phyloP scores from a whole-genome alignment of 768 basidiomycete species.

The Suillus tomentosus region DNA sequence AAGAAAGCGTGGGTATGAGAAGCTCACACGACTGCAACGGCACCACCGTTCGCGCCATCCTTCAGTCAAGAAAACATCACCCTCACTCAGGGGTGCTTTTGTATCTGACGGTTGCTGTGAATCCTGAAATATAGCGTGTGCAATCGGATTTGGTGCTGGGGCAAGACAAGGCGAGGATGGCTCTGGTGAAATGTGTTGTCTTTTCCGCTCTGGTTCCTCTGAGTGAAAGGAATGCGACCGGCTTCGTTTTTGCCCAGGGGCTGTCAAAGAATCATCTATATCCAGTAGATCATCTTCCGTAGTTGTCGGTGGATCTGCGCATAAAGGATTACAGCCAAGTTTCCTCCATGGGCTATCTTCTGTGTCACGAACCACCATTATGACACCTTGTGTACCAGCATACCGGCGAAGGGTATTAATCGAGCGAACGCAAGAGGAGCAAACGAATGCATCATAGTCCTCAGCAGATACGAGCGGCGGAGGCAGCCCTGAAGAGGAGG shows the following conservation, averaged over 20 bases:
- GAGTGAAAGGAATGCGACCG: conserved; percentile 29
- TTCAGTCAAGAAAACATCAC: conserved; percentile 75
- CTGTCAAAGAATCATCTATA: conserved; percentile 28
- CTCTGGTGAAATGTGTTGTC: conserved; percentile 43
- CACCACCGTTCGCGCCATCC: conserved; percentile 84
- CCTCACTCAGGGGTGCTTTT: conserved; percentile 46
- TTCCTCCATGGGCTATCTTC: conserved; percentile 52
- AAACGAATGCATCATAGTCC: conserved; percentile 78
- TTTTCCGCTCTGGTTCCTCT: conserved; percentile 45
- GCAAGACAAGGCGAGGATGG: conserved; percentile 50
- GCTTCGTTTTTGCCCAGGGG: conserved; percentile 48
- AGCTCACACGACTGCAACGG: conserved; percentile 58
- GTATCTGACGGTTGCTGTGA: conserved; percentile 14
- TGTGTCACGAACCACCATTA: conserved; percentile 63
- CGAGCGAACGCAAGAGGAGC: conserved; percentile 63
- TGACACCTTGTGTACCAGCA: conserved; percentile 68
- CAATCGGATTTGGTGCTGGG: conserved; percentile 49
- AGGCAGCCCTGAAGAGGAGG: conserved; percentile 66
- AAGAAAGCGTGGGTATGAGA: conserved; percentile 7
- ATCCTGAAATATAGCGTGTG: conserved; percentile 45
- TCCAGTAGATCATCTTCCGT: conserved; percentile 24
- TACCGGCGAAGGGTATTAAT: conserved; percentile 56
- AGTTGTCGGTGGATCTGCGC: conserved; percentile 12
- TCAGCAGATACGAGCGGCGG: conserved; percentile 64
- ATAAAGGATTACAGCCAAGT: conserved; percentile 34